These are phyloP conservation scores for Solanum verrucosum DNA, from an alignment of 257 asterid species.

Conservation along the genomic window DNA sequence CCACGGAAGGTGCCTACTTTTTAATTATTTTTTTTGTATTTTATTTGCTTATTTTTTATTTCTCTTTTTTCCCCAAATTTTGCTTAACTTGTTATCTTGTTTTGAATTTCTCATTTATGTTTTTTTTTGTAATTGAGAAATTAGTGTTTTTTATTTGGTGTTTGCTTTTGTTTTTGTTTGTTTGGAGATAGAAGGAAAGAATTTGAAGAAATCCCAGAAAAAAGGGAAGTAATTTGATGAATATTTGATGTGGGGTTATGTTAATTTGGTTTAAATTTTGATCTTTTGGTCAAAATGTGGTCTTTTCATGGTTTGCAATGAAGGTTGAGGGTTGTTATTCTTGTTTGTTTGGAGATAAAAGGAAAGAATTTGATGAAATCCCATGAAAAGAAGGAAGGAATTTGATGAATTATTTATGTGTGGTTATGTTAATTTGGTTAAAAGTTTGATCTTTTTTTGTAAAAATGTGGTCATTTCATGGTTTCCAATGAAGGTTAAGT, in stretches of 20 bases:
- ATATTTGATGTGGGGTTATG: background rate
- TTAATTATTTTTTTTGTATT: background rate
- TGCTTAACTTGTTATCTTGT: background rate
- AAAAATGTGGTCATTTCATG: background rate
- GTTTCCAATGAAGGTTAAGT: background rate
- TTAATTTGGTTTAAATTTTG: background rate
- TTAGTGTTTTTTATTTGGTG: background rate
- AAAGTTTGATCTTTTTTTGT: background rate
- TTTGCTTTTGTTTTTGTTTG: background rate
- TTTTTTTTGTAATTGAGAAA: background rate
- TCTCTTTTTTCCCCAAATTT: background rate
- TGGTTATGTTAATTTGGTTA: background rate
- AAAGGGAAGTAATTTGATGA: background rate
- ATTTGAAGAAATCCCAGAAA: background rate
- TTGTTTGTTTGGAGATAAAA: background rate
- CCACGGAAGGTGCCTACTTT: constrained; percentile 13
- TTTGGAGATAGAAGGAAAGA: background rate
- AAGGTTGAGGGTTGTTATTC: background rate
- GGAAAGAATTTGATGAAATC: background rate
- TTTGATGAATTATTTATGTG: background rate
- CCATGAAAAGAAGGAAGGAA: background rate
- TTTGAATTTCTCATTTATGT: background rate
- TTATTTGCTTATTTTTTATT: background rate
- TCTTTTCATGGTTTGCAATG: background rate
- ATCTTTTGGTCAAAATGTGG: background rate